Base-by-base conservation (phyloP, 1,139 yeast genomes). In the Suhomyces anneliseae region DNA sequence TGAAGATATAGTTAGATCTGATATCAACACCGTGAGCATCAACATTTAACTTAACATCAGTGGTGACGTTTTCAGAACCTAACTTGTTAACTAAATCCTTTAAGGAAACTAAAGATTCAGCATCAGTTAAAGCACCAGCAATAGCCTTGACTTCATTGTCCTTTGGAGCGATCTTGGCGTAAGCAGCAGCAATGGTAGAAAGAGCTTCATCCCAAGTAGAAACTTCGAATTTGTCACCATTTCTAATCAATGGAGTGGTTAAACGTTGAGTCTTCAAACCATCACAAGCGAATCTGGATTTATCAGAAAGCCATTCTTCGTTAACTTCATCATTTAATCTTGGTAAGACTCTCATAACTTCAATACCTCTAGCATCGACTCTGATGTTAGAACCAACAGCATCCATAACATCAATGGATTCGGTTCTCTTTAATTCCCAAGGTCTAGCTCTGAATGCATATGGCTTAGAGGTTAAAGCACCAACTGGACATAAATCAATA, bases 231-330 rank as follows among this genome's bases (percentile, higher is more conserved):
- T 73, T 70, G 66, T 82, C 83, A 57, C 90, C 92, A 53, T 75
- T 78, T 71, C 85, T 85, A 59, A 89, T 75, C 63, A 89, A 78
- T 32, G 96, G 96, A 50, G 84, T 81, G 38, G 96, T 88, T 60
- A 89, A 78, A 65, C 96, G 82, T 75, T 89, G 96, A 50, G 90
- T 86, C 70, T 85, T 86, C 62, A 89, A 80, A 41, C 95, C 96
- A 65, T 89, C 96, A 60, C 84, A 83, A 39, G 95, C 92, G 61
- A 85, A 89, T 63, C 96, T 79, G 29, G 95, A 78, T 72, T 89
- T 88, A 73, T 89, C 96, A 44, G 90, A 82, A 61, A 89, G 86
- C 96, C 96, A 89, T 70, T 89, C 96, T 71, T 89, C 95, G 65
- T 89, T 89, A 59, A 89, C 78, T 54, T 87, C 95, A 61, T 89